These are phyloP conservation scores for Rhizomucor miehei DNA, from an alignment of 371 early-diverging fungal species.

Conservation along the genomic window DNA sequence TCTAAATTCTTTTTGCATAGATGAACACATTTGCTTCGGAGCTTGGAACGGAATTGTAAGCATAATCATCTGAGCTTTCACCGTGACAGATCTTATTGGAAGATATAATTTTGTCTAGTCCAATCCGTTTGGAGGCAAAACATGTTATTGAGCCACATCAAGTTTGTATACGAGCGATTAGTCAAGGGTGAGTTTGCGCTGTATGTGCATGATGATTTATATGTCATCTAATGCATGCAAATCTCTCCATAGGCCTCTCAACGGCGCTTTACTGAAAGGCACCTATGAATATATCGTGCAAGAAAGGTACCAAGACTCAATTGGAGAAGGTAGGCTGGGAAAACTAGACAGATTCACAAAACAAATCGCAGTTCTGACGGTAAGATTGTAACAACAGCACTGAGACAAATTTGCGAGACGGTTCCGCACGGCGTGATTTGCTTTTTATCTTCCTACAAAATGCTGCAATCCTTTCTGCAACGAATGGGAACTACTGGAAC, in stretches of 20 bases:
- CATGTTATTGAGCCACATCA: constrained; percentile 59
- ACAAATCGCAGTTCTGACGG: not conserved
- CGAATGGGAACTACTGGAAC: constrained; percentile 27
- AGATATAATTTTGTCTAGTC: constrained; percentile 7
- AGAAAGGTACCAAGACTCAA: constrained; percentile 63
- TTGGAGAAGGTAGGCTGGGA: constrained; percentile 46
- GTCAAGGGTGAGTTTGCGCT: constrained; percentile 27
- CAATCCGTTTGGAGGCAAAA: constrained; percentile 48
- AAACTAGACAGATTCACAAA: no score
- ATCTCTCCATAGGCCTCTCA: constrained; percentile 17
- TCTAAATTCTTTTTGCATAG: constrained; percentile 3
- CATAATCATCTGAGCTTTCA: no score
- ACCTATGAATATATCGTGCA: constrained; percentile 47
- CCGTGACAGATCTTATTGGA: no score
- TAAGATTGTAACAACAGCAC: constrained; percentile 16
- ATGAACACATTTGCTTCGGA: constrained; percentile 73
- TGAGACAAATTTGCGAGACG: constrained; percentile 41
- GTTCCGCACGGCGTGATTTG: constrained; percentile 66
- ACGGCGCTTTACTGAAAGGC: constrained; percentile 17
- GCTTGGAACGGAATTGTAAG: constrained; percentile 52
- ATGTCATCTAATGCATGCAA: constrained; percentile 1
- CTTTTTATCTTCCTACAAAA: constrained; percentile 61
- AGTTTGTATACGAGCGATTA: constrained; percentile 47
- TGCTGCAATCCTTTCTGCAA: constrained; percentile 39
- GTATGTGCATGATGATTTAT: no score